Conservation (phyloP, 2,329 filamentous ascomycete genomes). For the Fusarium verticillioides region DNA sequence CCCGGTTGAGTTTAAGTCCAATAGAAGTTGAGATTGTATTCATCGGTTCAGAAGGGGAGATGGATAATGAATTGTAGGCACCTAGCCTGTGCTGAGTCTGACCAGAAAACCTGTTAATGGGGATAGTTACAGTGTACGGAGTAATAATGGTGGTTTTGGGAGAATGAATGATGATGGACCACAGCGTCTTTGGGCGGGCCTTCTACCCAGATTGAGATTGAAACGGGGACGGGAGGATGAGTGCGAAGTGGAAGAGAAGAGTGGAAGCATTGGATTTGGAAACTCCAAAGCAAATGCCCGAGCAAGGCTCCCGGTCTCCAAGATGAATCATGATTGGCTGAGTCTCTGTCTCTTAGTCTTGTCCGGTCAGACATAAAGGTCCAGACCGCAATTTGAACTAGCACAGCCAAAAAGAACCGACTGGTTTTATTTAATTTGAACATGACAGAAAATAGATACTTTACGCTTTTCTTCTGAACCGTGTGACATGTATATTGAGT, state of each 20-base stretch:
- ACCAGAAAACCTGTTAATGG: slow-evolving; percentile 41
- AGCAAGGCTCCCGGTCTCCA: slow-evolving; percentile 17
- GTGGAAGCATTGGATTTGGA: slow-evolving; percentile 8
- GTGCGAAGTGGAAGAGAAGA: background rate
- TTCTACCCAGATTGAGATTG: slow-evolving; percentile 35
- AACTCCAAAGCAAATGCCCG: slow-evolving; percentile 7
- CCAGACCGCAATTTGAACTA: slow-evolving; percentile 19
- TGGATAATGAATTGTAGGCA: slow-evolving; percentile 16
- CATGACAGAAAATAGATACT: slow-evolving; percentile 3
- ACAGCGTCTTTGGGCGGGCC: slow-evolving; percentile 34
- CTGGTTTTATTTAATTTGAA: slow-evolving; percentile 15
- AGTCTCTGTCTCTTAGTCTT: slow-evolving; percentile 31
- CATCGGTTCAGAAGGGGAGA: slow-evolving; percentile 13
- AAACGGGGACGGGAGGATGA: slow-evolving; percentile 1
- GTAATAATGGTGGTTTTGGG: slow-evolving; percentile 12
- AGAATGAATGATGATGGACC: slow-evolving; percentile 9
- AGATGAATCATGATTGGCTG: slow-evolving; percentile 38
- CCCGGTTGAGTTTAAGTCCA: slow-evolving; percentile 3
- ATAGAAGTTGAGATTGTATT: background rate
- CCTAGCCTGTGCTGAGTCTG: slow-evolving; percentile 14
- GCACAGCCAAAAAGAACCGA: background rate
- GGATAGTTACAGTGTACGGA: background rate
- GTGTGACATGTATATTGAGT: slow-evolving; percentile 16
- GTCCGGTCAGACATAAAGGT: slow-evolving; percentile 21
- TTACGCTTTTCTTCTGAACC: background rate